Evolutionary conservation across 2,329 filamentous ascomycete genomes (phyloP), one percentile per base, ranked within the genome.

Genomic region (Cadophora luteo-olivacea): DNA sequence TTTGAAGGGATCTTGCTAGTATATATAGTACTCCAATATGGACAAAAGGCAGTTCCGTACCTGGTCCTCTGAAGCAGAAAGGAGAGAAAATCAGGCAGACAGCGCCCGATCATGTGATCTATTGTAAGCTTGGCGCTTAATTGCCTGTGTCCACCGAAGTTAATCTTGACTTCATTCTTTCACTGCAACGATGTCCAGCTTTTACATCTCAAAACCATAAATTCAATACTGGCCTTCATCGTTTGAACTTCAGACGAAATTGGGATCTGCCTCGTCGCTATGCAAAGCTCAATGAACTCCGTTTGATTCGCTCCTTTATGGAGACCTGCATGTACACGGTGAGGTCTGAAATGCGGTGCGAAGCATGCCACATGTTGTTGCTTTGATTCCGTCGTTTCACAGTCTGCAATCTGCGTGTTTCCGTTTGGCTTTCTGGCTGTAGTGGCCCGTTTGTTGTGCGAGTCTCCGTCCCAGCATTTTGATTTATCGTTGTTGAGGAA

Each of bases 401-500:
- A 14, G 4, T 1, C 33, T 36, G 33, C 11, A 11, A 36, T 45
- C 54, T 58, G 32, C 32, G 32, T 58, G 24, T 12, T 25, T 45
- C 55, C 54, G 33, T 58, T 22, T 14, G 52, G 19, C 14, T 58
- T 25, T 25, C 11, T 41, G 3, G n/a, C 33, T 60, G 55, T 36
- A 25, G 14, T 25, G n/a, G 16, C n/a, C 33, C 55, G 33, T 45
- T 11, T 16, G 55, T 25, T 38, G n/a, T 25, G 55, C 55, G 33
- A 41, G 55, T 60, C 55, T 41, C 22, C 33, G 33, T 58, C 33
- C n/a, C n/a, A n/a, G n/a, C n/a, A n/a, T n/a, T n/a, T n/a, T n/a
- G n/a, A n/a, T n/a, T n/a, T n/a, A n/a, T n/a, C n/a, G n/a, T n/a
- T n/a, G n/a, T n/a, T n/a, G n/a, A n/a, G n/a, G n/a, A n/a, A n/a